Percentiles rank a stretch among this genome's conserved stretches.
phyloP scores from a whole-genome alignment of 2,329 filamentous ascomycete genomes.

The Xylariaceae sp. region DNA sequence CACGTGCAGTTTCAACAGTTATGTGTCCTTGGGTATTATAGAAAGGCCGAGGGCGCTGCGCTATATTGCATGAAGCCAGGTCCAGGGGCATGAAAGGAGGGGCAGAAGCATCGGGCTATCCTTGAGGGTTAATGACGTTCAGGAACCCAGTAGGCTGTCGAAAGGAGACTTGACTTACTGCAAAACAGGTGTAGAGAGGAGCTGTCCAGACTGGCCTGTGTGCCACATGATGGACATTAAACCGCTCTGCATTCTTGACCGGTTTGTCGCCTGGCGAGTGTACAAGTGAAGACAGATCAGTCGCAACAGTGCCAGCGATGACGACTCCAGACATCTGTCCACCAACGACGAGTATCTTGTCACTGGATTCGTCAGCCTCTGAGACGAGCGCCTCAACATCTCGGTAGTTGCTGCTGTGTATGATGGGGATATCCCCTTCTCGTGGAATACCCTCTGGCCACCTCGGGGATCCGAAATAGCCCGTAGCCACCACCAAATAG shows the following conservation, averaged over 20 bases:
- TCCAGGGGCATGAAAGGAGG: constrained; percentile 68
- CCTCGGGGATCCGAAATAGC: constrained; percentile 65
- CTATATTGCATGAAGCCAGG: constrained; percentile 64
- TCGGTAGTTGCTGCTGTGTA: constrained; percentile 66
- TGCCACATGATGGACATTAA: constrained; percentile 62
- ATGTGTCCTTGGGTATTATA: constrained; percentile 62
- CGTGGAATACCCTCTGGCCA: constrained; percentile 43
- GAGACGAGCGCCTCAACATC: constrained; percentile 46
- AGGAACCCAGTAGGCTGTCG: not conserved
- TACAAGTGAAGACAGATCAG: constrained; percentile 60
- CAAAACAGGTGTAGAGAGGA: constrained; percentile 52
- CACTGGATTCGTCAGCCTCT: constrained; percentile 34
- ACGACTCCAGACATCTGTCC: constrained; percentile 81
- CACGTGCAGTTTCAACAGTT: constrained; percentile 49
- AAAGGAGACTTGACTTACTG: constrained; percentile 35
- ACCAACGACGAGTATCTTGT: constrained; percentile 68
- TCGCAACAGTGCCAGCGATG: constrained; percentile 65
- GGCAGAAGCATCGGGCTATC: constrained; percentile 41
- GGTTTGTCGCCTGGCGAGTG: constrained; percentile 45
- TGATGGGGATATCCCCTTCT: constrained; percentile 41
- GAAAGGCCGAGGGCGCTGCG: constrained; percentile 54
- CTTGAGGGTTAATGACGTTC: constrained; percentile 30
- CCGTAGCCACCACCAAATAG: constrained; percentile 65
- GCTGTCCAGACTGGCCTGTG: constrained; percentile 69
- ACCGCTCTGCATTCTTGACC: constrained; percentile 43